Conservation (phyloP, 2,329 filamentous ascomycete genomes). For the Penicillium sp. region DNA sequence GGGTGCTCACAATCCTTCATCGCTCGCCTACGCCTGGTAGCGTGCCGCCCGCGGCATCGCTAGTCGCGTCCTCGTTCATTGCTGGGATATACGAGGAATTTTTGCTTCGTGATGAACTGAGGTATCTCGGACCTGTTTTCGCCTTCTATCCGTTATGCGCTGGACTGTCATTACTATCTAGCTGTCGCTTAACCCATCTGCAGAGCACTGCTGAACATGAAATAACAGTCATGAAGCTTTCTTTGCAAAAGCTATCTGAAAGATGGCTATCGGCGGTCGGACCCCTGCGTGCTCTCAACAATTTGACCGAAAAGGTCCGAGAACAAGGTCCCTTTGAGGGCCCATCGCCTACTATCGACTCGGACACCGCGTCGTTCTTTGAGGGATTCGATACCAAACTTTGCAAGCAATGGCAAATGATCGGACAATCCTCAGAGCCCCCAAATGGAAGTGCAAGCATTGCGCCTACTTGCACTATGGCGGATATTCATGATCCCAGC, state of each 20-base stretch:
- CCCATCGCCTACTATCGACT: constrained; percentile 16
- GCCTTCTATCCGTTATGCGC: constrained; percentile 45
- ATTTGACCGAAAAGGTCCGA: constrained; percentile 27
- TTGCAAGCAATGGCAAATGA: constrained; percentile 25
- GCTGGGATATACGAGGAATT: constrained; percentile 46
- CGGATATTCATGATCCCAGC: constrained; percentile 20
- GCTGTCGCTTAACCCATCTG: constrained; percentile 37
- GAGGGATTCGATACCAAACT: constrained; percentile 24
- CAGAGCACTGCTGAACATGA: constrained; percentile 27
- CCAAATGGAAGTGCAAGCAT: not conserved
- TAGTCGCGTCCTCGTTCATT: constrained; percentile 44
- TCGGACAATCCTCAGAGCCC: constrained; percentile 18
- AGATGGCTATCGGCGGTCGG: constrained; percentile 29
- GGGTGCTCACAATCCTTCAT: constrained; percentile 41
- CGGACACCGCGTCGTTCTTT: constrained; percentile 23
- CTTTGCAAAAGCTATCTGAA: constrained; percentile 29
- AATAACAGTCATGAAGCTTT: constrained; percentile 26
- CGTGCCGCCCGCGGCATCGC: constrained; percentile 37
- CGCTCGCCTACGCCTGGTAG: constrained; percentile 32
- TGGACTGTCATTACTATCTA: constrained; percentile 42
- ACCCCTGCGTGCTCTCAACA: constrained; percentile 24
- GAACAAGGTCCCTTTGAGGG: constrained; percentile 20
- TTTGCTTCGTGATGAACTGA: constrained; percentile 42
- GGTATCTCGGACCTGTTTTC: constrained; percentile 42
- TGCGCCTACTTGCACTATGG: constrained; percentile 18